These are phyloP conservation scores for Sarcomyxa edulis DNA, from an alignment of 768 basidiomycete genomes.

Conservation along the genomic window DNA sequence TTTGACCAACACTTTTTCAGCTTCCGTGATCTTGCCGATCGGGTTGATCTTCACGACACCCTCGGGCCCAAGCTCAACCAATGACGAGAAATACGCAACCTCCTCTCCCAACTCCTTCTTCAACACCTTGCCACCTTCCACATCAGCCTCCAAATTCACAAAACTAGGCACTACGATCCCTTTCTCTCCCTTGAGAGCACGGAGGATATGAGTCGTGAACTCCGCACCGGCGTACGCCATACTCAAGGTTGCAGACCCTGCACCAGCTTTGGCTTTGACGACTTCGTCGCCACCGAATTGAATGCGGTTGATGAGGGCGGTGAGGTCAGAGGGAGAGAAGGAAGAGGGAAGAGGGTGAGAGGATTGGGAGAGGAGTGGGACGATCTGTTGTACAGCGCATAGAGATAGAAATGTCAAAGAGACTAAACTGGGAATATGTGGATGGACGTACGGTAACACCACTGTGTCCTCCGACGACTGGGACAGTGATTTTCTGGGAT, in stretches of 20 bases:
- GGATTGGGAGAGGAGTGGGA: slow-evolving; percentile 90
- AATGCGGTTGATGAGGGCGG: slow-evolving; percentile 74
- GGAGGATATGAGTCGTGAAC: slow-evolving; percentile 79
- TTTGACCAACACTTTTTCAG: slow-evolving; percentile 71
- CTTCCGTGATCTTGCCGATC: slow-evolving; percentile 69
- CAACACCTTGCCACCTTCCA: slow-evolving; percentile 65
- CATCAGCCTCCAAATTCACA: slow-evolving; percentile 73
- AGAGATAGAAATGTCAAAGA: slow-evolving; percentile 1
- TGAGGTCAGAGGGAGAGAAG: slow-evolving; percentile 40
- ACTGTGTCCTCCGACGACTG: slow-evolving; percentile 94
- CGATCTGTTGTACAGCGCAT: slow-evolving; percentile 60
- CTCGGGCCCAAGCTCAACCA: slow-evolving; percentile 81
- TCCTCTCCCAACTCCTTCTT: slow-evolving; percentile 71
- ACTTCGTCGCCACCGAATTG: slow-evolving; percentile 98
- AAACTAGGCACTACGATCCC: slow-evolving; percentile 82
- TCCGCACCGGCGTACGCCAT: slow-evolving; percentile 96
- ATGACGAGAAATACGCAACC: slow-evolving; percentile 85
- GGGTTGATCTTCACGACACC: slow-evolving; percentile 80
- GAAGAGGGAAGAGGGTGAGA: slow-evolving; percentile 68
- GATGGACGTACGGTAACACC: slow-evolving; percentile 70
- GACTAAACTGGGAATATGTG: background rate
- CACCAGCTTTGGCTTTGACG: slow-evolving; percentile 94
- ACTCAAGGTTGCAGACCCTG: slow-evolving; percentile 92
- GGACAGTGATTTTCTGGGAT: slow-evolving; percentile 63
- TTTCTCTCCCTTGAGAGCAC: slow-evolving; percentile 84